Evolutionary conservation across 164 flowering plant genomes (phyloP).

Genomic region (grape (Vitis vinifera)): DNA sequence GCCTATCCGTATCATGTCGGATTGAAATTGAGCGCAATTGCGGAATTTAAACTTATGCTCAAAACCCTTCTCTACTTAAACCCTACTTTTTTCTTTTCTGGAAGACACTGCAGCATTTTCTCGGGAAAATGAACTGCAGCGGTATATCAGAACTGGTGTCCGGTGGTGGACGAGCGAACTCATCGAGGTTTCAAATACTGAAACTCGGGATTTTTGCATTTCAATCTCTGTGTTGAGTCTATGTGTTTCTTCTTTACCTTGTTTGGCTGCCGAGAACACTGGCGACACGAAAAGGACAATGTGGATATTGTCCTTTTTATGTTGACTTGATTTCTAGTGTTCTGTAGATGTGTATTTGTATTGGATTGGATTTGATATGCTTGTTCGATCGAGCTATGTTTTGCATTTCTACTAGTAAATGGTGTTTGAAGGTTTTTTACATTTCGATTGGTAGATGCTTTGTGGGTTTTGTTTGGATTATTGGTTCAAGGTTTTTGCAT

Average conservation of each 20-base stretch:
- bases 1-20: neutral
- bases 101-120: neutral
- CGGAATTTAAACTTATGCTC: slow-evolving; percentile 1
- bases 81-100: neutral
- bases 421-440: neutral
- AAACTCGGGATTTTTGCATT: neutral
- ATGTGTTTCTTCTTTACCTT: neutral
- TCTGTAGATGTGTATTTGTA: neutral
- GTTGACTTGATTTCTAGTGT: neutral
- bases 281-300: neutral
- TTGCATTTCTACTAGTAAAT: neutral
- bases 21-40: too few species aligned
- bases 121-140: slow-evolving; percentile 2
- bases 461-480: neutral
- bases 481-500: neutral
- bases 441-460: neutral
- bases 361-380: neutral
- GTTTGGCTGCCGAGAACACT: slow-evolving; percentile 11
- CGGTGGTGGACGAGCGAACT: neutral
- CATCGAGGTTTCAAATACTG: slow-evolving; percentile 1
- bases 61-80: slow-evolving; percentile 1
- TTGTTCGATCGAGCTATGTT: neutral
- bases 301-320: neutral
- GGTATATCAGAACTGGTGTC: neutral
- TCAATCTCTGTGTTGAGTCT: neutral